phyloP scores from a whole-genome alignment of 768 basidiomycete species.

The Russula virescens region DNA sequence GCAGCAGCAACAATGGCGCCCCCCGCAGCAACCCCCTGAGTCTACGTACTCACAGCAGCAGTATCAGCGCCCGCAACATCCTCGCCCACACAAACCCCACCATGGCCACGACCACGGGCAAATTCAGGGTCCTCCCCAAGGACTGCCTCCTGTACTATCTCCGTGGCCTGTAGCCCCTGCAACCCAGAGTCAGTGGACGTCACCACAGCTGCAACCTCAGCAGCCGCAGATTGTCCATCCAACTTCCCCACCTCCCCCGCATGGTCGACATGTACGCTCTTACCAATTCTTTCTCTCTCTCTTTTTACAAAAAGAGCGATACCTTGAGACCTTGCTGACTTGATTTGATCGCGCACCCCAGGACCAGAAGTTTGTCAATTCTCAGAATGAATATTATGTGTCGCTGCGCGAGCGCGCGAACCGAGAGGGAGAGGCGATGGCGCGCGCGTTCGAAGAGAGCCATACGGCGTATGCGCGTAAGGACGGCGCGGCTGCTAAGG shows the following conservation, averaged over 20 bases:
- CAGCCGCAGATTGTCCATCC: background rate
- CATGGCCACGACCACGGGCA: conserved; percentile 15
- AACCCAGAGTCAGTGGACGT: conserved; percentile 3
- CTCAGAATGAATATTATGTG: conserved; percentile 62
- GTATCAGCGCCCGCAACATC: conserved; percentile 11
- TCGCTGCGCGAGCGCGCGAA: conserved; percentile 70
- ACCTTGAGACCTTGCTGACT: too few relatives aligned
- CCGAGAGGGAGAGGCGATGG: conserved; percentile 77
- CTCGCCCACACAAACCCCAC: conserved; percentile 24
- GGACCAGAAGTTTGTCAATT: conserved; percentile 59
- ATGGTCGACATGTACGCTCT: conserved; percentile 19
- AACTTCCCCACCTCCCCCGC: conserved; percentile 1
- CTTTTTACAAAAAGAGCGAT: background rate
- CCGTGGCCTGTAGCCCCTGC: background rate
- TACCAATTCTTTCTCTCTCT: conserved; percentile 10
- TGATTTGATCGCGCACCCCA: conserved; percentile 21
- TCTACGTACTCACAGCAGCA: background rate
- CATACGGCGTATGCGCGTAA: conserved; percentile 68
- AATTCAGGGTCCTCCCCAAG: background rate
- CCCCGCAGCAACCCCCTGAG: conserved; percentile 20
- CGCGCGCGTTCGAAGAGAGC: conserved; percentile 58
- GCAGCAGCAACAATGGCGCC: conserved; percentile 18
- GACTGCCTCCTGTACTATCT: background rate
- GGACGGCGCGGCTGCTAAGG: conserved; percentile 76
- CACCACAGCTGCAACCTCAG: too few relatives aligned